Evolutionary conservation across 176 grass and related monocot genomes (phyloP), one percentile per base, ranked within the genome.

Genomic region (Aegilops tauschii): DNA sequence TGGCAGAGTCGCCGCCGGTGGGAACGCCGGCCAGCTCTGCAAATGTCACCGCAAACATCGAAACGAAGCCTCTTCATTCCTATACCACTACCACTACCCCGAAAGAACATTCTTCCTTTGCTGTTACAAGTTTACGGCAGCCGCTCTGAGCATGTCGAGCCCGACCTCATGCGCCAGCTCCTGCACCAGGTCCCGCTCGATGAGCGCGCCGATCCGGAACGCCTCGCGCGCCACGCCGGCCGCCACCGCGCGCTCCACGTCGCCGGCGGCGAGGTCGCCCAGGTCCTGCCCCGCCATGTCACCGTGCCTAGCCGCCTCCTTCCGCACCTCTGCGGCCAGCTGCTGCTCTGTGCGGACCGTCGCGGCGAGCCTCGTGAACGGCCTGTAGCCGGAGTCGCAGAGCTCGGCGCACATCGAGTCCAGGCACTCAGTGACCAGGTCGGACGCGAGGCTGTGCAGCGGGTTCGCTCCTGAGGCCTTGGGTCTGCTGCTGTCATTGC

Each of bases 181-280:
- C 30, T 76, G 88, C 34, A 99, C 56, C 9, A 99, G 71, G 56
- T 94, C 90, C 23, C 67, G 86, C 34, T 94, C 92, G 44, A 99
- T 96, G 82, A 90, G 90, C 18, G 59, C 80, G 4, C 89, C 80
- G 4, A 95, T 88, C 64, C 75, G 84, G 61, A 91, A 85, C 73
- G 73, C 91, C 29, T 93, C 91, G 13, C 37, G 74, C 5, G 31
- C 35, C 50, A 88, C 42, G 44, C 90, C 79, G 1, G 54, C 70
- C 76, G 16, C 73, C 8, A 12, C 47, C 2, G 47, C 73, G 1
- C 28, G 73, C 73, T 82, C 85, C 12, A 94, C 82, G 12, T 94
- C 97, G 5, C 59, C 49, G 6, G 69, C 85, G 6, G 87, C 86
- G 35, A 99, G 54, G 21, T 90, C 82, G 27, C 92, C 92, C 63